Conservation (phyloP, 345 rosid genomes). For the Garcia nutans region DNA sequence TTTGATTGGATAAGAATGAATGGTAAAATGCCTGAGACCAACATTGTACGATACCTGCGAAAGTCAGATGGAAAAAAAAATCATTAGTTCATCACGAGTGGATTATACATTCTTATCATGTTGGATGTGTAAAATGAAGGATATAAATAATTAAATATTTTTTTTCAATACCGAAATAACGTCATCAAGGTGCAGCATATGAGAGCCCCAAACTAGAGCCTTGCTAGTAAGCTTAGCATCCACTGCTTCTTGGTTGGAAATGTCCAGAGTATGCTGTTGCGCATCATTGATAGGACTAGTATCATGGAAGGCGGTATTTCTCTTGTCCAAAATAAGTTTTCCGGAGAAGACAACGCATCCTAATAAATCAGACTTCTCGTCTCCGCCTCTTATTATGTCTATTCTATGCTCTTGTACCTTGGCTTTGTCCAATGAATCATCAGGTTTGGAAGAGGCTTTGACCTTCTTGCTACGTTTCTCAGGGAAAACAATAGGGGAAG, state of each 20-base stretch:
- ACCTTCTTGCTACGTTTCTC: slow-evolving; percentile 78
- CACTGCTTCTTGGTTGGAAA: slow-evolving; percentile 44
- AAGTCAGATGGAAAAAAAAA: not conserved
- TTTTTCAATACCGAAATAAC: slow-evolving; percentile 63
- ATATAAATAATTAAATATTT: not conserved
- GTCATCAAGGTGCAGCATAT: slow-evolving; percentile 64
- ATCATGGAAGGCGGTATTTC: slow-evolving; percentile 37
- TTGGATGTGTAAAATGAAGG: not conserved
- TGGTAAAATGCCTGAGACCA: slow-evolving; percentile 84
- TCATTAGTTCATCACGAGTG: not conserved
- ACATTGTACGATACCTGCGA: slow-evolving; percentile 76
- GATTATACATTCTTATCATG: not conserved
- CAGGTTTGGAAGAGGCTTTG: slow-evolving; percentile 56
- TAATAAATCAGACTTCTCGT: slow-evolving; percentile 86
- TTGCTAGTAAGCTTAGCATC: slow-evolving; percentile 81
- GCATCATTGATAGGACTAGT: slow-evolving; percentile 32
- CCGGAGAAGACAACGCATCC: slow-evolving; percentile 73
- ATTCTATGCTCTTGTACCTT: slow-evolving; percentile 62
- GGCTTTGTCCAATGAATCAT: slow-evolving; percentile 43
- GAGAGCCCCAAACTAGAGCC: slow-evolving; percentile 84
- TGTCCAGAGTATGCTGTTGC: slow-evolving; percentile 40
- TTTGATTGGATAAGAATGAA: slow-evolving; percentile 76
- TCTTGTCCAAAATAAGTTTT: slow-evolving; percentile 72
- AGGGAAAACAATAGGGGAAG: slow-evolving; percentile 84
- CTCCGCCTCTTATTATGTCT: slow-evolving; percentile 59